Evolutionary conservation across 2,329 filamentous ascomycete genomes (phyloP), one percentile per base, ranked within the genome.

Genomic region (Mariannaea elegans): DNA sequence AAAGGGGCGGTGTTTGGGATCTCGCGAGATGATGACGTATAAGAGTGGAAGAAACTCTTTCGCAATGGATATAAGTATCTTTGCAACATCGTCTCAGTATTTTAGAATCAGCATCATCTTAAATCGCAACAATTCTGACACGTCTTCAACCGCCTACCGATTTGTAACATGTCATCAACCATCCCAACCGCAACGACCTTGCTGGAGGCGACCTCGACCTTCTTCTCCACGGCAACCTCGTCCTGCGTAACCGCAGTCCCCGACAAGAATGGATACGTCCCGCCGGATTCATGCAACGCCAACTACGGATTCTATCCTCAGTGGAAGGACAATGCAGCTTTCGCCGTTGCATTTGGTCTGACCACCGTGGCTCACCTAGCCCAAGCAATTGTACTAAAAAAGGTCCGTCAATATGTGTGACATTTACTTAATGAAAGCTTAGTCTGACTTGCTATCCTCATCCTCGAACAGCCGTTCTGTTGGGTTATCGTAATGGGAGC

Each of bases 401-500:
- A 64, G 55, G 62, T 49, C n/a, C n/a, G n/a, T n/a, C n/a, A n/a
- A n/a, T n/a, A n/a, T n/a, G n/a, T n/a, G n/a, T n/a, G n/a, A n/a
- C n/a, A n/a, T n/a, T n/a, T n/a, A n/a, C n/a, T n/a, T n/a, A n/a
- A n/a, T n/a, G n/a, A n/a, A n/a, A n/a, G n/a, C n/a, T n/a, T n/a
- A n/a, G n/a, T n/a, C n/a, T n/a, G n/a, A n/a, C n/a, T n/a, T n/a
- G n/a, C n/a, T n/a, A n/a, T n/a, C n/a, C n/a, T n/a, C n/a, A n/a
- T n/a, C n/a, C n/a, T n/a, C n/a, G n/a, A n/a, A n/a, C 38, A 64
- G 59, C 42, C 53, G 44, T 75, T 72, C 55, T 73, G 69, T 46
- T 75, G 71, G 72, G 71, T 73, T 16, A 73, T 74, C 14, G 62
- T 72, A 46, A 74, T 74, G 72, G 72, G 69, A 9, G 63, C 67